A percentile compares a stretch with the other conserved stretches of the same genome.
These are phyloP conservation scores for Calonectria pseudoreteaudii DNA, from an alignment of 2,329 filamentous ascomycete genomes.

Conservation along the genomic window DNA sequence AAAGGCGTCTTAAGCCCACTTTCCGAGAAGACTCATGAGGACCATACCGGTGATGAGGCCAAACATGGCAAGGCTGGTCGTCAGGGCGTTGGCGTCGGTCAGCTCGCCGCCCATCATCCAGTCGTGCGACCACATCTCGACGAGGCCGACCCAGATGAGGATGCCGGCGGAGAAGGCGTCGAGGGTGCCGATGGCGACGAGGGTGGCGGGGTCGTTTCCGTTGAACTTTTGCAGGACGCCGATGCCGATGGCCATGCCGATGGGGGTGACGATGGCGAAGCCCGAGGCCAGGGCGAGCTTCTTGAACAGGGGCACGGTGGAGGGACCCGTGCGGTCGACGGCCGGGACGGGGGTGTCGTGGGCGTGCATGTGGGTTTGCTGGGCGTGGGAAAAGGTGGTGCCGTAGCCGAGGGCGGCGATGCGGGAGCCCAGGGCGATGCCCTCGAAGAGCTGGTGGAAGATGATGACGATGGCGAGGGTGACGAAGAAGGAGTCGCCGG, in stretches of 20 bases:
- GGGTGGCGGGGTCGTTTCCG: conserved; percentile 75
- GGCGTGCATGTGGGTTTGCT: conserved; percentile 30
- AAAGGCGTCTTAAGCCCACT: conserved; percentile 70
- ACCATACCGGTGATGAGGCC: conserved; percentile 72
- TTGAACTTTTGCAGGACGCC: conserved; percentile 78
- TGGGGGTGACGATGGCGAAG: conserved; percentile 78
- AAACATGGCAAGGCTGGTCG: conserved; percentile 61
- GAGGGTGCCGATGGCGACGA: conserved; percentile 78
- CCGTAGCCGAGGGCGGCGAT: conserved; percentile 69
- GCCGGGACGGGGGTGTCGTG: conserved; percentile 33
- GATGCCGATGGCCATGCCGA: conserved; percentile 85
- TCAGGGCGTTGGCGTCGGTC: conserved; percentile 59
- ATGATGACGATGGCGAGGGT: conserved; percentile 74
- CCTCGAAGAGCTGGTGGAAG: conserved; percentile 84
- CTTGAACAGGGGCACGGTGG: conserved; percentile 53
- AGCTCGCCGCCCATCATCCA: conserved; percentile 73
- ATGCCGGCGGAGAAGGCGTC: conserved; percentile 82
- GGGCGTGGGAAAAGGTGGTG: conserved; percentile 31
- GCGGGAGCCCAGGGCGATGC: conserved; percentile 77
- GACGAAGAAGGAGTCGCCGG: conserved; percentile 66
- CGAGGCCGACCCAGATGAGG: conserved; percentile 80
- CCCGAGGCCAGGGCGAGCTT: conserved; percentile 71
- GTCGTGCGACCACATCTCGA: conserved; percentile 83
- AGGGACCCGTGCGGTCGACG: conserved; percentile 30
- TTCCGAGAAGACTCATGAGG: conserved; percentile 79